Conservation (phyloP, 148 eudicot species). For the Nepenthes mirabilis region DNA sequence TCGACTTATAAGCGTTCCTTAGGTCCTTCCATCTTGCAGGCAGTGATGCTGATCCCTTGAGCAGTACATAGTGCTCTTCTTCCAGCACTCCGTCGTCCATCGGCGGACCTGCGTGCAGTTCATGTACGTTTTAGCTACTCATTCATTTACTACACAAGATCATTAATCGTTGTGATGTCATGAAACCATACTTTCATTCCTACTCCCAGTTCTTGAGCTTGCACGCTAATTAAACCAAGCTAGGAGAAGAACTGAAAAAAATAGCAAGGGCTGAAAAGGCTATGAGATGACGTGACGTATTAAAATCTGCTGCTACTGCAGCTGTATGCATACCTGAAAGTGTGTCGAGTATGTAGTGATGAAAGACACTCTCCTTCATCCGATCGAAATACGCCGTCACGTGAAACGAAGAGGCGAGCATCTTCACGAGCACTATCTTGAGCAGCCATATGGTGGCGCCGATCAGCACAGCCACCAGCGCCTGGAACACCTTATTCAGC, state of each 20-base stretch:
- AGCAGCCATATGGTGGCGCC: constrained; percentile 60
- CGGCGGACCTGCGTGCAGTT: constrained; percentile 15
- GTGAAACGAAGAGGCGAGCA: constrained; percentile 69
- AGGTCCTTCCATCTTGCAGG: constrained; percentile 30
- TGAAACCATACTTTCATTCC: too few species aligned
- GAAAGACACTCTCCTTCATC: constrained; percentile 69
- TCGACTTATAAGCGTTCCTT: constrained; percentile 16
- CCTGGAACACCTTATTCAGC: constrained; percentile 27
- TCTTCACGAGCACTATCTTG: constrained; percentile 57
- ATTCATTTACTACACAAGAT: too few species aligned
- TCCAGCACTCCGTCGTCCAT: constrained; percentile 28
- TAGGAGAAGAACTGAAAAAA: too few species aligned
- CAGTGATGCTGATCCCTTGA: constrained; percentile 24
- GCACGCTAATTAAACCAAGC: too few species aligned
- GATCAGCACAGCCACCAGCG: constrained; percentile 37
- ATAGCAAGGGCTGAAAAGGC: too few species aligned
- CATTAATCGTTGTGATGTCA: too few species aligned
- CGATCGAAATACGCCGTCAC: constrained; percentile 74
- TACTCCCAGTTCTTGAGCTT: too few species aligned
- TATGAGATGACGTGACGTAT: too few species aligned
- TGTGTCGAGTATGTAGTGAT: constrained; percentile 55
- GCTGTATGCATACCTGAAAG: constrained; percentile 30
- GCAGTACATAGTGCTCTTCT: constrained; percentile 9
- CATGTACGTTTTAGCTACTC: not conserved
- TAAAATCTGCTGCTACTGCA: too few species aligned